Conservation (phyloP, 768 basidiomycete genomes). For the Russula dissimulans region DNA sequence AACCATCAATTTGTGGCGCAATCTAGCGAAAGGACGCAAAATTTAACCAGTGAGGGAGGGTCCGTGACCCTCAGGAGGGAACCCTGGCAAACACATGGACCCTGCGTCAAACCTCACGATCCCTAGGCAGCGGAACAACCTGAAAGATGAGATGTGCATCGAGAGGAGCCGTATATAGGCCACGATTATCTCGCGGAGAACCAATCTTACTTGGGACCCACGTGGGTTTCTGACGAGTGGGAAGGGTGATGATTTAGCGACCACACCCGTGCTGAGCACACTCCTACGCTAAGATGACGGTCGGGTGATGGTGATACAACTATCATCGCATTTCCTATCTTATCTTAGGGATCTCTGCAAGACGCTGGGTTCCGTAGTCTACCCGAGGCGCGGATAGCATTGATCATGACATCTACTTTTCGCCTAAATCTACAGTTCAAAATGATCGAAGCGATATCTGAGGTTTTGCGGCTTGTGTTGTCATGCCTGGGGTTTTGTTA, state of each 20-base stretch:
- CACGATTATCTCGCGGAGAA: too few species aligned
- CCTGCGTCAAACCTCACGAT: neutral
- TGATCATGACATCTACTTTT: neutral
- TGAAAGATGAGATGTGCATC: too few species aligned
- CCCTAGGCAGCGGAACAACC: too few species aligned
- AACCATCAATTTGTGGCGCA: slow-evolving; percentile 8
- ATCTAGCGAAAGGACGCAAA: neutral
- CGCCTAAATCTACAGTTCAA: neutral
- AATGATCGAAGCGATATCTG: slow-evolving; percentile 21
- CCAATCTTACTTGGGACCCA: too few species aligned
- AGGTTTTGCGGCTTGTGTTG: slow-evolving; percentile 10
- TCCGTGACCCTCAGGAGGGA: slow-evolving; percentile 1
- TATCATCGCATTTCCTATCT: neutral
- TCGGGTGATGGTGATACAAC: neutral
- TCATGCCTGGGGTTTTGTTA: neutral
- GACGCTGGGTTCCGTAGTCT: neutral
- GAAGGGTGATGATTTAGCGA: neutral
- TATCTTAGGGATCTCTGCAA: neutral
- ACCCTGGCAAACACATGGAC: neutral
- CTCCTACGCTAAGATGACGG: neutral
- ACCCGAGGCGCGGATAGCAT: neutral
- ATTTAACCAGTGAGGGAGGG: neutral
- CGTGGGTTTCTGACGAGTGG: too few species aligned
- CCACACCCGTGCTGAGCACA: neutral
- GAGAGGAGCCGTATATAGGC: too few species aligned